Conservation (phyloP, 2,329 filamentous ascomycete species). For the Cladosporium sp. region DNA sequence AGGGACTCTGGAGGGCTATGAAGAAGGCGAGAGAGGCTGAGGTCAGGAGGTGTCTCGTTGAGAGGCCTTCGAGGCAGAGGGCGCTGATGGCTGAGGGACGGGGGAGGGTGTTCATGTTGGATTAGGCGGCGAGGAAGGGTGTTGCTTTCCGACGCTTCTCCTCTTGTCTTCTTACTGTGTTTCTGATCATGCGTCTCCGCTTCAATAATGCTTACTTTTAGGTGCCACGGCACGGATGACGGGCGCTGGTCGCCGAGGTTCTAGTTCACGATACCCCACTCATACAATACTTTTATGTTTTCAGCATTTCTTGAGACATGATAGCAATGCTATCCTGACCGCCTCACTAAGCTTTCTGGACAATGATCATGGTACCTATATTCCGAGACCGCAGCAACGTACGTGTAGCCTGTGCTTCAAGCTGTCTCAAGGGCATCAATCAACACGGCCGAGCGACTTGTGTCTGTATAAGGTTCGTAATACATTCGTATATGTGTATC, state of each 20-base stretch:
- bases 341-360: too few species aligned
- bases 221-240: neutral
- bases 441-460: too few species aligned
- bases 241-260: neutral
- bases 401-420: too few species aligned
- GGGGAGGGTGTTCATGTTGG: neutral
- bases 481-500: neutral
- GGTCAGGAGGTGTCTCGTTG: slow-evolving; percentile 9
- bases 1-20: slow-evolving; percentile 5
- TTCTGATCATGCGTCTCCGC: neutral
- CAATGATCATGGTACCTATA: too few species aligned
- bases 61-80: slow-evolving; percentile 11
- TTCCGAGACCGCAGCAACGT: too few species aligned
- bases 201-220: neutral
- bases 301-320: too few species aligned
- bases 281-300: neutral
- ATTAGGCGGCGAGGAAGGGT: neutral
- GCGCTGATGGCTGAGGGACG: slow-evolving; percentile 1
- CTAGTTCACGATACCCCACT: slow-evolving; percentile 5
- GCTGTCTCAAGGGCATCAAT: too few species aligned
- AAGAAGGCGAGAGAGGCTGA: slow-evolving; percentile 8
- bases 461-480: neutral
- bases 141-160: neutral
- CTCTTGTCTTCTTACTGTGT: neutral
- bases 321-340: too few species aligned